Evolutionary conservation across 257 asterid species (phyloP).

Genomic region (Asclepias syriaca): DNA sequence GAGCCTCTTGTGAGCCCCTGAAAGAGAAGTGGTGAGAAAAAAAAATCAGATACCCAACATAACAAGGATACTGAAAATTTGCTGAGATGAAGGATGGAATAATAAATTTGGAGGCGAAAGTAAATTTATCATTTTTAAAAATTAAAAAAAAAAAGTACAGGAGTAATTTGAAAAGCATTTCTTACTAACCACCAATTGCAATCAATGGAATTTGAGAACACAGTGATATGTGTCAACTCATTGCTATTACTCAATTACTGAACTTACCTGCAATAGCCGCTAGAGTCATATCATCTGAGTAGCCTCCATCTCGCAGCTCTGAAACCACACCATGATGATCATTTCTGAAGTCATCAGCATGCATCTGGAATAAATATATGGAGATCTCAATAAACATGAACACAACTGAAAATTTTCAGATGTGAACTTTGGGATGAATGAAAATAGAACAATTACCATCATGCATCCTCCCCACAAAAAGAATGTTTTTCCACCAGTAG

Average conservation of each 20-base stretch:
- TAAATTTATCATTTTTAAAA: not conserved
- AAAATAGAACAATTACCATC: conserved; percentile 59
- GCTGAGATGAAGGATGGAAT: conserved; percentile 32
- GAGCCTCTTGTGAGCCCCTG: conserved; percentile 89
- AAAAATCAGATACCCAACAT: not conserved
- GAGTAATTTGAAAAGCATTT: not conserved
- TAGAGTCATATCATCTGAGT: conserved; percentile 99
- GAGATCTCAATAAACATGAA: conserved; percentile 10
- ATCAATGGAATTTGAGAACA: not conserved
- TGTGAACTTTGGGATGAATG: conserved; percentile 14
- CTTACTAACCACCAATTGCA: not conserved
- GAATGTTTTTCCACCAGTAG: conserved; percentile 97
- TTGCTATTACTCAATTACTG: not conserved
- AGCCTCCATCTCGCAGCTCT: conserved; percentile 89
- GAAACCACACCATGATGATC: conserved; percentile 77
- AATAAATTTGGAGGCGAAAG: not conserved
- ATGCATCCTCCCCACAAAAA: conserved; percentile 99
- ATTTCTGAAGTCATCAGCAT: conserved; percentile 94
- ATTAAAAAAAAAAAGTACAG: too few relatives aligned
- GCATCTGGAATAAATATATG: conserved; percentile 63
- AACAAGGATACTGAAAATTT: not conserved
- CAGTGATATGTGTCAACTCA: not conserved
- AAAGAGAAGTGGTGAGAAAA: not conserved
- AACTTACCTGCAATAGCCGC: conserved; percentile 83
- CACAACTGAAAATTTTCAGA: conserved; percentile 7